Conservation (phyloP, 108 stramenopile genomes). For the Schizochytrium sp. region DNA sequence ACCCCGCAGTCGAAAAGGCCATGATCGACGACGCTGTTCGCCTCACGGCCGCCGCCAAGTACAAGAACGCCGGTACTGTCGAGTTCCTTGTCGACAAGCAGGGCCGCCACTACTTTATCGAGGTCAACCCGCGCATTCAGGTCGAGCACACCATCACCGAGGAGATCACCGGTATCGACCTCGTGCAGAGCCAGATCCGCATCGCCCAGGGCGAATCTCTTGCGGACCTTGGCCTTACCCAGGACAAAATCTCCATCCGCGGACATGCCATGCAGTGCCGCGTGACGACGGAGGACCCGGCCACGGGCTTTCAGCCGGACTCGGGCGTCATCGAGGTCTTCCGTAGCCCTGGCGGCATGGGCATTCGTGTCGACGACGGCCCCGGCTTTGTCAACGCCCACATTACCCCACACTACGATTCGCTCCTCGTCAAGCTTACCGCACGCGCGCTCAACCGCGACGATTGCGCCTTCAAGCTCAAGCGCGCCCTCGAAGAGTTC, state of each 20-base stretch:
- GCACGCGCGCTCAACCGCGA: conserved; percentile 65
- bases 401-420: conserved; percentile 83
- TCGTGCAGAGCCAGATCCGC: conserved; percentile 80
- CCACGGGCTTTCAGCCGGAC: conserved; percentile 81
- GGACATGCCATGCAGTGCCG: conserved; percentile 93
- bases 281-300: conserved; percentile 84
- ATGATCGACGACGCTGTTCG: conserved; percentile 71
- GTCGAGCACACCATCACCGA: conserved; percentile 95
- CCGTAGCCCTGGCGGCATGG: conserved; percentile 80
- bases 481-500: conserved; percentile 76
- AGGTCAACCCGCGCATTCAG: conserved; percentile 82
- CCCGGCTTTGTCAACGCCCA: conserved; percentile 58
- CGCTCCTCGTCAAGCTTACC: conserved; percentile 88
- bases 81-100: conserved; percentile 86
- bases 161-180: conserved; percentile 83
- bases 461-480: conserved; percentile 74
- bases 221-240: conserved; percentile 53
- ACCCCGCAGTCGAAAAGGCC: conserved; percentile 55
- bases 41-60: conserved; percentile 64
- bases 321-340: conserved; percentile 86
- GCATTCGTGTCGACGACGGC: conserved; percentile 82
- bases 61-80: conserved; percentile 90
- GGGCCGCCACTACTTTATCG: conserved; percentile 80
- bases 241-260: conserved; percentile 56
- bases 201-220: conserved; percentile 80